A percentile compares a stretch with the other conserved stretches of the same genome.
phyloP scores from a whole-genome alignment of 805 yeast genomes.

The Saturnispora hagleri region DNA sequence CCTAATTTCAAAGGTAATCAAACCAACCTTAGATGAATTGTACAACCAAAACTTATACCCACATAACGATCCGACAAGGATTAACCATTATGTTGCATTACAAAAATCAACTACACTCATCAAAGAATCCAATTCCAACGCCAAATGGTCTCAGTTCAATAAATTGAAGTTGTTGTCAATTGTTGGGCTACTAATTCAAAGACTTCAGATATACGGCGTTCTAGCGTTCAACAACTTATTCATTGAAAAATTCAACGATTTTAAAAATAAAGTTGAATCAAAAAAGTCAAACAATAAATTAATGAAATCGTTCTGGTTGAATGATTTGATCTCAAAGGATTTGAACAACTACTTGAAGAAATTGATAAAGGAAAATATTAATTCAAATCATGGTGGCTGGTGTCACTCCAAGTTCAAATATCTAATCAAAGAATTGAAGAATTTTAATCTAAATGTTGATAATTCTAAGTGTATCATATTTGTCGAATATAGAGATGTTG shows the following conservation, averaged over 20 bases:
- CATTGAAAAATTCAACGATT: slow-evolving; percentile 46
- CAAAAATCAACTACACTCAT: slow-evolving; percentile 49
- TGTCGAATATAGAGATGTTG: slow-evolving; percentile 84
- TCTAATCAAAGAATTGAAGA: slow-evolving; percentile 45
- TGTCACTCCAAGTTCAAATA: slow-evolving; percentile 71
- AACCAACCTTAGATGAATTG: slow-evolving; percentile 57
- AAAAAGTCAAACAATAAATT: slow-evolving; percentile 54
- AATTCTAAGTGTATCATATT: slow-evolving; percentile 58
- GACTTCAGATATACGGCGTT: slow-evolving; percentile 76
- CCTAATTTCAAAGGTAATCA: slow-evolving; percentile 51
- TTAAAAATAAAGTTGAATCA: slow-evolving; percentile 45
- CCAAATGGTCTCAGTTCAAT: slow-evolving; percentile 64
- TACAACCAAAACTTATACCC: slow-evolving; percentile 55
- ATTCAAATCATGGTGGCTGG: slow-evolving; percentile 21
- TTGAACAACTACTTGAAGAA: slow-evolving; percentile 38
- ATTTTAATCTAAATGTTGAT: slow-evolving; percentile 37
- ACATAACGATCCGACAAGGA: slow-evolving; percentile 53
- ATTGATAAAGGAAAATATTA: slow-evolving; percentile 24
- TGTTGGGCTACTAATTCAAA: slow-evolving; percentile 60
- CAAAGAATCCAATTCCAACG: slow-evolving; percentile 44
- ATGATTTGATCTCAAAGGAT: slow-evolving; percentile 34
- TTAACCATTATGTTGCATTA: slow-evolving; percentile 64
- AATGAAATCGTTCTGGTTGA: slow-evolving; percentile 53
- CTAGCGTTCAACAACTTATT: slow-evolving; percentile 65
- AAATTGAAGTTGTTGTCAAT: slow-evolving; percentile 54